A percentile compares a stretch with the other conserved stretches of the same genome.
These are phyloP conservation scores for Starmerella apis DNA, from an alignment of 805 yeast species.

Conservation along the genomic window DNA sequence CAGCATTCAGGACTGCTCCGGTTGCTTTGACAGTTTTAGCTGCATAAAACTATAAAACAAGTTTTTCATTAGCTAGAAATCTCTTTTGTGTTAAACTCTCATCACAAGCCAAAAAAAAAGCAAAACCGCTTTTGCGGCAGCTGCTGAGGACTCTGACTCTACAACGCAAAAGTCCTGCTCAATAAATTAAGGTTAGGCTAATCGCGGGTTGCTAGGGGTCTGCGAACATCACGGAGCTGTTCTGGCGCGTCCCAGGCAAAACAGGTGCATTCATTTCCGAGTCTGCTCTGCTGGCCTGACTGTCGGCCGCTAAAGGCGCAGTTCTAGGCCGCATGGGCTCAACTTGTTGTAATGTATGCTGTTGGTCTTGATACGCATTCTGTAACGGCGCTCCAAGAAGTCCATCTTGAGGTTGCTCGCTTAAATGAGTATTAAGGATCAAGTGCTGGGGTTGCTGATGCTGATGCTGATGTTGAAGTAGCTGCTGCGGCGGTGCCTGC, in stretches of 20 bases:
- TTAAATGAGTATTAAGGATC: background rate
- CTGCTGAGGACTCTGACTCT: background rate
- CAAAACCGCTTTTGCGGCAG: too few relatives aligned
- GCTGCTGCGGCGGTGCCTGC: conserved; percentile 1
- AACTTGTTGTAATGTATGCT: conserved; percentile 1
- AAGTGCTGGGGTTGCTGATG: background rate
- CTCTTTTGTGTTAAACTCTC: background rate
- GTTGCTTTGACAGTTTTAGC: background rate
- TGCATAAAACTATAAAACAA: background rate
- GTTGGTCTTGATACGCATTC: background rate
- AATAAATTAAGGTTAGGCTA: conserved; percentile 2
- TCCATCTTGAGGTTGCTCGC: background rate
- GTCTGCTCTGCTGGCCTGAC: background rate
- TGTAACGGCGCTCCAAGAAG: conserved; percentile 3
- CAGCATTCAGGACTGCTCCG: too few relatives aligned
- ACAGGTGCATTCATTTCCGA: background rate
- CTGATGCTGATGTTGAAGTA: conserved; percentile 3
- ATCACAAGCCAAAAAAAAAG: background rate
- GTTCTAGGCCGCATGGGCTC: background rate
- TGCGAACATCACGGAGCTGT: conserved; percentile 3
- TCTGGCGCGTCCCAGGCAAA: conserved; percentile 3
- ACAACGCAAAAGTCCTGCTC: conserved; percentile 2
- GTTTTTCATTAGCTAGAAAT: background rate
- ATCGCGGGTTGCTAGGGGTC: background rate
- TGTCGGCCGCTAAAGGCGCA: conserved; percentile 6